Base-by-base conservation (phyloP, 2,329 filamentous ascomycete genomes). In the Fusarium subtropicale region DNA sequence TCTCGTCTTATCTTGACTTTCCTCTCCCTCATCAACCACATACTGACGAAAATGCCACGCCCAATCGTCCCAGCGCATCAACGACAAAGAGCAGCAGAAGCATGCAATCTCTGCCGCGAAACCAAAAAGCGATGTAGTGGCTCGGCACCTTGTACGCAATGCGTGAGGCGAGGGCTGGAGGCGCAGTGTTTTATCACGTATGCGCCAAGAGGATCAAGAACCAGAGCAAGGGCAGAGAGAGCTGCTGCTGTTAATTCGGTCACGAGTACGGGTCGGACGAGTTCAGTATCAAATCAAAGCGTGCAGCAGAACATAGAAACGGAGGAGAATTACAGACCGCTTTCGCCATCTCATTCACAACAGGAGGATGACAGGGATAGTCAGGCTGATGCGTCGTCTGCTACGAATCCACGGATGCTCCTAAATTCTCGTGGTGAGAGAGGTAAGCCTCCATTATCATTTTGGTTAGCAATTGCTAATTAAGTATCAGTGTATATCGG, bases 111-210 rank as follows among this genome's bases (percentile, higher is more conserved):
- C 8, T 87, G 85, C 67, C 81, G 83, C 31, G 77, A 79, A 16
- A 81, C 83, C 11, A 86, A 86, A 75, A 86, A 85, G 74, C 77
- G 83, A 65, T 87, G 85, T 71, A 82, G 81, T 57, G 84, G 82
- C 12, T 79, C 78, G 1, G 80, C 81, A 4, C 85, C 85, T 1
- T 86, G 85, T 65, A 77, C 79, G 0, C 81, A 82, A 47, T 86
- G 84, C 58, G 76, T 82, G 9, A 77, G 79, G 9, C 81, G 82
- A 20, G 83, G 83, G 4, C 76, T 82, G 7, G 78, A 76, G 22
- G 72, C 76, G 22, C 76, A 78, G 6, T 86, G 79, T 44, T 74
- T 72, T 62, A 76, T 79, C 46, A 75, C 76, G 69, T 71, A 78
- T 69, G 59, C 78, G 71, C 69, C 77, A 48, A 63, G 79, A 68